A percentile compares a stretch with the other conserved stretches of the same genome.
Conservation (phyloP, 2,329 filamentous ascomycete genomes). For the Botryotinia globosa region DNA sequence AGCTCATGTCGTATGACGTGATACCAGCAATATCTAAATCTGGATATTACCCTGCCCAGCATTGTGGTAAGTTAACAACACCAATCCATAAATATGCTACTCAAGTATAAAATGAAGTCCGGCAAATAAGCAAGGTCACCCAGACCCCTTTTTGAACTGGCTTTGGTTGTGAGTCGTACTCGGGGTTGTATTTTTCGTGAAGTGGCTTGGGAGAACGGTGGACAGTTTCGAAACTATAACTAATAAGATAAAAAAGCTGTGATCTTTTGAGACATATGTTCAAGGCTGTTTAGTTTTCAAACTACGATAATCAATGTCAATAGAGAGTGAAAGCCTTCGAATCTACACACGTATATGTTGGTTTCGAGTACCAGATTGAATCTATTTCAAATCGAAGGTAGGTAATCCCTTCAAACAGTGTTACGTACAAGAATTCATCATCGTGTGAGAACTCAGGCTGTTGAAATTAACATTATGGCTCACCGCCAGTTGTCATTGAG, state of each 20-base stretch:
- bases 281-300: background rate
- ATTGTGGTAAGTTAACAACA: background rate
- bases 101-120: background rate
- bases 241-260: background rate
- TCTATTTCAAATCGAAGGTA: too few species aligned
- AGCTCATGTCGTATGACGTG: background rate
- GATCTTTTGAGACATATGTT: background rate
- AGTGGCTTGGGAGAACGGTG: background rate
- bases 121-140: background rate
- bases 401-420: too few species aligned
- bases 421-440: background rate
- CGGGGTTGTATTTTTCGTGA: background rate
- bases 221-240: background rate
- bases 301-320: background rate
- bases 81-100: background rate
- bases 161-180: background rate
- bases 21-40: too few species aligned
- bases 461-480: background rate
- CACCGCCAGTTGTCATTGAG: background rate
- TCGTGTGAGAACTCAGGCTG: background rate
- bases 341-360: background rate
- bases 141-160: background rate
- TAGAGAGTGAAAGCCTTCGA: background rate
- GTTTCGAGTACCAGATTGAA: background rate
- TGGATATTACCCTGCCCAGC: background rate